Conservation (phyloP, 306 rosid species). For the Ormosia emarginata region DNA sequence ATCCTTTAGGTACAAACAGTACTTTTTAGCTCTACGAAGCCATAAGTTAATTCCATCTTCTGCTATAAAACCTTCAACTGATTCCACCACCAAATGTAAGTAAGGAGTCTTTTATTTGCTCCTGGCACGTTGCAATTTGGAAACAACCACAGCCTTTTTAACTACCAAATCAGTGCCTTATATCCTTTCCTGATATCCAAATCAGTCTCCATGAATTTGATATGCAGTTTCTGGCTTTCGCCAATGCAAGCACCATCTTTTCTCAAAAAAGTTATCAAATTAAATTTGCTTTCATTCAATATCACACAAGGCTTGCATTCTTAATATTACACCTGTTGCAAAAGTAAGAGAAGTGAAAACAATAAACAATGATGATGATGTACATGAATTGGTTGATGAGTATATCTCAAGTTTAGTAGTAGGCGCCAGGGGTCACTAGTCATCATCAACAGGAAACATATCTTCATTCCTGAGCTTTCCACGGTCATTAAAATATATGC, state of each 20-base stretch:
- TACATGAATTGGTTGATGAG: not conserved
- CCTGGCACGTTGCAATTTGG: not conserved
- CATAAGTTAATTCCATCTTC: not conserved
- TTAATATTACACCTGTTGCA: not conserved
- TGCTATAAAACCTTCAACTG: not conserved
- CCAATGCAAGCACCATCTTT: not conserved
- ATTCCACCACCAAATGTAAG: not conserved
- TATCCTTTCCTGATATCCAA: no score
- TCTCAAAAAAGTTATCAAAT: not conserved
- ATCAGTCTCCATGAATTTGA: not conserved
- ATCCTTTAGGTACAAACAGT: not conserved
- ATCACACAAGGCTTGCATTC: not conserved
- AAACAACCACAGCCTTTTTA: no score
- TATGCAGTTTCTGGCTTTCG: not conserved
- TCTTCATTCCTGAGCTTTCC: conserved; percentile 24
- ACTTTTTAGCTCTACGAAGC: not conserved
- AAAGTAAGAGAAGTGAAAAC: not conserved
- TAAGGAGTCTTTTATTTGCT: not conserved
- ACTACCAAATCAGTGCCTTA: no score
- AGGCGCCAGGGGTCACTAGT: conserved; percentile 15
- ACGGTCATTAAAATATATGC: conserved; percentile 55
- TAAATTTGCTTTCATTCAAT: not conserved
- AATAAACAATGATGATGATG: not conserved
- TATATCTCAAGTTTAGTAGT: not conserved
- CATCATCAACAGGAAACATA: conserved; percentile 17